Evolutionary conservation across 2,329 filamentous ascomycete species (phyloP).

Genomic region (Aspergillus quadricinctus): DNA sequence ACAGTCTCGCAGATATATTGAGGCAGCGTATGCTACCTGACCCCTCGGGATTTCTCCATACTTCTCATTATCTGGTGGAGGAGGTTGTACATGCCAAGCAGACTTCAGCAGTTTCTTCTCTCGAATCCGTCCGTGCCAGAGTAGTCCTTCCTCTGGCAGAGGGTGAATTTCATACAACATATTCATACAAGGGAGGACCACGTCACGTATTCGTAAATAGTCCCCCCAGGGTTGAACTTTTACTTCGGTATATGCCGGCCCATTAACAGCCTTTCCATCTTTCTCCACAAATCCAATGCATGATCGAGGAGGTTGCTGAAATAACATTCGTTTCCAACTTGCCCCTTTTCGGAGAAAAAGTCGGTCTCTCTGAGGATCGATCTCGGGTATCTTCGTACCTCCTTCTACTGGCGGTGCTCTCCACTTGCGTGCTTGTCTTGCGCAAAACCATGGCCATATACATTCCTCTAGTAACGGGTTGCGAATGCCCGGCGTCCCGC

Average conservation of each 20-base stretch:
- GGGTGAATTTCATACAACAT: neutral
- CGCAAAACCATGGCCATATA: neutral
- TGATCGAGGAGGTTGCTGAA: conserved; percentile 5
- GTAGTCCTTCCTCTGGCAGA: neutral
- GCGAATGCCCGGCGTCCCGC: neutral
- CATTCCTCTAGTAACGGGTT: neutral
- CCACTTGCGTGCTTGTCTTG: neutral
- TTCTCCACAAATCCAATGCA: conserved; percentile 1
- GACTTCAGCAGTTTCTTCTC: neutral
- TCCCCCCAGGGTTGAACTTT: neutral
- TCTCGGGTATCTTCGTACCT: neutral
- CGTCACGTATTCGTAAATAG: neutral
- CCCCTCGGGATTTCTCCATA: neutral
- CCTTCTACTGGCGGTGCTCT: neutral
- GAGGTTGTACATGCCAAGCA: neutral
- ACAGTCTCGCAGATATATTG: neutral
- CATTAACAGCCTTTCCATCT: neutral
- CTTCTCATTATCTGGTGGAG: neutral
- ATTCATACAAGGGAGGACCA: neutral
- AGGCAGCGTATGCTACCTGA: neutral
- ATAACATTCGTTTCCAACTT: conserved; percentile 5
- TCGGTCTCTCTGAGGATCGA: neutral
- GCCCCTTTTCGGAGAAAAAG: conserved; percentile 2
- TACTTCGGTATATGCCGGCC: neutral
- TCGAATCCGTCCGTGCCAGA: neutral